Evolutionary conservation across 2,329 filamentous ascomycete species (phyloP).

Genomic region (Aspergillus sergii): DNA sequence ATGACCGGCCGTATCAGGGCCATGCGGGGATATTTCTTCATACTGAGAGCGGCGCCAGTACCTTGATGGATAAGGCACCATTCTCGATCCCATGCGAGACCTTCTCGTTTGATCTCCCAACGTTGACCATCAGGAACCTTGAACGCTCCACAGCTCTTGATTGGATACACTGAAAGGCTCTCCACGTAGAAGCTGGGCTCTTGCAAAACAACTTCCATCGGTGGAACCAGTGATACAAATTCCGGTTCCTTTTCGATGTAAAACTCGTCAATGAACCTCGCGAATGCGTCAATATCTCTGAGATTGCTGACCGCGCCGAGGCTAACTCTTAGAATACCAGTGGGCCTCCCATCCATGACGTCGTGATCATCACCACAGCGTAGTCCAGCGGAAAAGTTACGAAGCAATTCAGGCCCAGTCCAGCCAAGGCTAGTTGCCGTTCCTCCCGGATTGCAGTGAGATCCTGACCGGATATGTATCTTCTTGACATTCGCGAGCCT

Average conservation of each 20-base stretch:
- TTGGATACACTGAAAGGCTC: slow-evolving; percentile 76
- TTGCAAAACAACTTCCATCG: slow-evolving; percentile 10
- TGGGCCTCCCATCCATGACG: slow-evolving; percentile 80
- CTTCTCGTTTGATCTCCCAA: slow-evolving; percentile 82
- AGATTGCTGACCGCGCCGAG: slow-evolving; percentile 86
- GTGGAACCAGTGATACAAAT: slow-evolving; percentile 19
- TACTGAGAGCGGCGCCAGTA: slow-evolving; percentile 80
- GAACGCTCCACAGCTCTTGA: slow-evolving; percentile 91
- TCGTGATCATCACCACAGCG: slow-evolving; percentile 84
- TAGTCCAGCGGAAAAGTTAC: slow-evolving; percentile 82
- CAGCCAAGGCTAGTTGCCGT: slow-evolving; percentile 73
- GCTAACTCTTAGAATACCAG: slow-evolving; percentile 82
- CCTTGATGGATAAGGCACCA: slow-evolving; percentile 92
- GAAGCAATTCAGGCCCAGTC: slow-evolving; percentile 77
- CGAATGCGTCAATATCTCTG: slow-evolving; percentile 71
- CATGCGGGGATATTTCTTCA: slow-evolving; percentile 89
- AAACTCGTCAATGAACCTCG: slow-evolving; percentile 73
- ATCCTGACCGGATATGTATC: slow-evolving; percentile 84
- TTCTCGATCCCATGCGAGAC: slow-evolving; percentile 90
- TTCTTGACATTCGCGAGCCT: slow-evolving; percentile 77
- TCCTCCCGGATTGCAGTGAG: slow-evolving; percentile 89
- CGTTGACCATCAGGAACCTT: slow-evolving; percentile 61
- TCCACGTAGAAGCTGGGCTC: slow-evolving; percentile 56
- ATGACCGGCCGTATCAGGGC: slow-evolving; percentile 75
- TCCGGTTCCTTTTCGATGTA: slow-evolving; percentile 50